Conservation (phyloP, 2,329 filamentous ascomycete genomes). For the Epicoccum nigrum region DNA sequence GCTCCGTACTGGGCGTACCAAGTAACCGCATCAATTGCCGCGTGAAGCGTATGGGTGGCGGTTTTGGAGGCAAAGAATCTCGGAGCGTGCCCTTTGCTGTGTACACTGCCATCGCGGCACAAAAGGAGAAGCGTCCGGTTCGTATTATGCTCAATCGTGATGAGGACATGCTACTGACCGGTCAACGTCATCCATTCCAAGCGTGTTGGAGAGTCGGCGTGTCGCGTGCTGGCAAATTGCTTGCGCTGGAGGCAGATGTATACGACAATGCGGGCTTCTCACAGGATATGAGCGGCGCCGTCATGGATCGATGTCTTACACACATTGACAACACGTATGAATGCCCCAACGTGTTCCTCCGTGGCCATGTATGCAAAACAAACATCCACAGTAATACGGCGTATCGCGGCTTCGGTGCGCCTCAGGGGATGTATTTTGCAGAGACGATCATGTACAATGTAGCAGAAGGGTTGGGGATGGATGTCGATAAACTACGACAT, state of each 20-base stretch:
- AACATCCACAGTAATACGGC: constrained; percentile 97
- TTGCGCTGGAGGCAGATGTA: constrained; percentile 85
- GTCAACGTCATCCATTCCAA: constrained; percentile 90
- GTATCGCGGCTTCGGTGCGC: constrained; percentile 92
- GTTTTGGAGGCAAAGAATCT: constrained; percentile 93
- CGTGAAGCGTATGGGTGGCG: constrained; percentile 90
- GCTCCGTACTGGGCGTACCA: constrained; percentile 80
- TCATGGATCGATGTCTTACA: constrained; percentile 82
- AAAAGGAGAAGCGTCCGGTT: constrained; percentile 81
- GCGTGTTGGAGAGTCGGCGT: constrained; percentile 90
- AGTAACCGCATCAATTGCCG: constrained; percentile 87
- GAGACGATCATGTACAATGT: constrained; percentile 89
- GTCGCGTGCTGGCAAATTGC: constrained; percentile 87
- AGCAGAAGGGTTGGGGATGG: constrained; percentile 83
- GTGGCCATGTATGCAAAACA: constrained; percentile 85
- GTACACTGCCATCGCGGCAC: constrained; percentile 81
- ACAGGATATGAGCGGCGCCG: constrained; percentile 72
- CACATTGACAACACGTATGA: constrained; percentile 89
- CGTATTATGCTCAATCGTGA: constrained; percentile 94
- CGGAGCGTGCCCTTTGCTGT: constrained; percentile 82
- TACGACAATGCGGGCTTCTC: constrained; percentile 89
- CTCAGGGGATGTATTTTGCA: constrained; percentile 91
- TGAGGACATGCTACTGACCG: constrained; percentile 90
- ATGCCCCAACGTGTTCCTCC: constrained; percentile 83
- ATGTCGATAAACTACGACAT: constrained; percentile 77